Evolutionary conservation across 2,329 filamentous ascomycete genomes (phyloP), one percentile per base, ranked within the genome.

Genomic region (Monilinia vaccinii-corymbosi): DNA sequence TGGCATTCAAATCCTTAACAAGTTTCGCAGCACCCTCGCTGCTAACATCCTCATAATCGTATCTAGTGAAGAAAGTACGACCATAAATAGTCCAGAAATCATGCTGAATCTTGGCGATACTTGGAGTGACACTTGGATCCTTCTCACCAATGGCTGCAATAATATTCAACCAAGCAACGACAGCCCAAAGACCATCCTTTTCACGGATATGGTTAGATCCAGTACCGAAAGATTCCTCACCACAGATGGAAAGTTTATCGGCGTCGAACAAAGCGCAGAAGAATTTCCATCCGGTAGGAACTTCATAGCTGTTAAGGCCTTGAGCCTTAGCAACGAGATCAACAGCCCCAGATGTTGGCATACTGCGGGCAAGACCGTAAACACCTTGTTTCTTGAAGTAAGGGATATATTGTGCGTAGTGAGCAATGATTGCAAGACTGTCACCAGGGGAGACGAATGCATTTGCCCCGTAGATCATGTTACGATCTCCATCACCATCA

Each of bases 381-480:
- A 99, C 91, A 62, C 94, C 93, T 74, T 97, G 89, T 79, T 94
- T 92, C 81, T 93, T 87, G 85, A 99, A 99, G 80, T 96, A 99
- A 61, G 94, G 94, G 71, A 99, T 99, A 62, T 96, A 84, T 70
- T 96, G 84, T 68, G 94, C 91, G 74, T 99, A 88, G 80, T 99
- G 94, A 52, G 94, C 91, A 72, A 99, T 99, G 74, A 99, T 99
- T 71, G 94, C 94, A 70, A 99, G 81, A 71, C 91, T 96, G 80
- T 99, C 94, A 72, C 94, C 94, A 9, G 94, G 94, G 9, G 93
- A 97, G 63, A 99, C 94, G 72, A 99, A 99, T 48, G 88, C 86
- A 71, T 95, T 93, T 67, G 93, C 92, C 64, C 94, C 94, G 77
- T 99, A 99, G 73, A 99, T 99, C 94, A 99, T 99, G 85, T 99